Evolutionary conservation across 495 filamentous ascomycete species (phyloP), one percentile per base, ranked within the genome.

Genomic region (Talaromyces adpressus): DNA sequence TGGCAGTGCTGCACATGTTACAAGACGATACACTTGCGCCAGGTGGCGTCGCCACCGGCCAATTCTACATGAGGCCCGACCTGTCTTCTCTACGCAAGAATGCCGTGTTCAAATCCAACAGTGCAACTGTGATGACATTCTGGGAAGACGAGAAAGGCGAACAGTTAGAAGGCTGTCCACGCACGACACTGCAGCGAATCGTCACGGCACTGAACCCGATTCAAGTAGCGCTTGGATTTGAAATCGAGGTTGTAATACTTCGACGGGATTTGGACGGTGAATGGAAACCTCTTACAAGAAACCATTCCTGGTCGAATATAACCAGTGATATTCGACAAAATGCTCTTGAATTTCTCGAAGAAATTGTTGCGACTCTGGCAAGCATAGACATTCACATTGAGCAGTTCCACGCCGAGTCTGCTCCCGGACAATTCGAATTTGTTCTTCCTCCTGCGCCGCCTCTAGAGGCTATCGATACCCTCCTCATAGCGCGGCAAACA

Each of bases 361-460:
- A 89, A 32, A 87, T 90, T 51, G 81, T 81, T 12, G 73, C 78
- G 3, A 77, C 79, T 4, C 78, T 93, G 3, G 78, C 75, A 4
- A 69, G 72, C 3, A 81, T 86, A 59, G 89, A 84, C 14, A 90
- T 97, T 61, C 68, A 83, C 6, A 75, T 92, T 18, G 80, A 89
- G 57, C 86, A 91, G 70, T 88, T 91, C 70, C 92, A 97, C 70
- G 73, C 92, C 20, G 92, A 95, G 69, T 84, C 81, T 60, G 83
- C 87, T 0, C 79, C 82, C 0, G 90, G 90, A 8, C 92, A 96
- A 67, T 96, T 87, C 70, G 92, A 96, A 70, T 89, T 96, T 65
- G 79, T 92, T 16, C 84, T 93, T 0, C 81, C 86, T 0, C 86
- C 90, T 0, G 75, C 79, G 0, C 71, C 83, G 0, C 89, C 92